A percentile compares a stretch with the other conserved stretches of the same genome.
phyloP scores from a whole-genome alignment of 306 rosid genomes.

The Bauhinia variegata region DNA sequence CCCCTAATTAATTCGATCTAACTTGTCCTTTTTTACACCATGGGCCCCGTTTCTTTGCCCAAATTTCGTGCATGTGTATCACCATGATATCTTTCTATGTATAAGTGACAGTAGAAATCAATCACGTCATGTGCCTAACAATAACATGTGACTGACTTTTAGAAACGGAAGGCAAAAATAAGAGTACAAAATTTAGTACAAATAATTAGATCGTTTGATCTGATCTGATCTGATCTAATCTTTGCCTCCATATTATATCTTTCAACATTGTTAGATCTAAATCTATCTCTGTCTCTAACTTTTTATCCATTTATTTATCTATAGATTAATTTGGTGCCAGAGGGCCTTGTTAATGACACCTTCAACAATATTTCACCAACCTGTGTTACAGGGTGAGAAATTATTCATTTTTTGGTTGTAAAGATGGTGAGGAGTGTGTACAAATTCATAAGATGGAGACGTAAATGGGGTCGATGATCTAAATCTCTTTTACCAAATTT shows the following conservation, averaged over 20 bases:
- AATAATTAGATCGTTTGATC: too few species aligned
- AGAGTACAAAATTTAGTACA: conserved; percentile 39
- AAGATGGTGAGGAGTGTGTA: conserved; percentile 15
- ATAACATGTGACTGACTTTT: conserved; percentile 51
- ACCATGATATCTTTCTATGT: conserved; percentile 41
- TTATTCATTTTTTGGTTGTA: conserved; percentile 24
- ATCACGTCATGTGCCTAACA: conserved; percentile 58
- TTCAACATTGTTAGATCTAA: too few species aligned
- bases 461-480: background rate
- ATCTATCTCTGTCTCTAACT: background rate
- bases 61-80: conserved; percentile 35
- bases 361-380: conserved; percentile 31
- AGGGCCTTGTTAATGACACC: conserved; percentile 25
- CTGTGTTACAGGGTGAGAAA: conserved; percentile 31
- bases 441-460: background rate
- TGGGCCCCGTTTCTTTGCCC: conserved; percentile 49
- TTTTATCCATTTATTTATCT: background rate
- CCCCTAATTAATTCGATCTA: conserved; percentile 50
- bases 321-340: conserved; percentile 25
- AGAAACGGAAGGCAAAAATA: conserved; percentile 40
- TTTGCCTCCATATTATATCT: background rate
- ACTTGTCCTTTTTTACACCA: conserved; percentile 46
- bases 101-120: conserved; percentile 35
- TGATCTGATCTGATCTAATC: too few species aligned
- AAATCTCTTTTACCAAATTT: too few species aligned